Evolutionary conservation across 805 yeast species (phyloP), one percentile per base, ranked within the genome.

Genomic region (Cyberlindnera galapagoensis): DNA sequence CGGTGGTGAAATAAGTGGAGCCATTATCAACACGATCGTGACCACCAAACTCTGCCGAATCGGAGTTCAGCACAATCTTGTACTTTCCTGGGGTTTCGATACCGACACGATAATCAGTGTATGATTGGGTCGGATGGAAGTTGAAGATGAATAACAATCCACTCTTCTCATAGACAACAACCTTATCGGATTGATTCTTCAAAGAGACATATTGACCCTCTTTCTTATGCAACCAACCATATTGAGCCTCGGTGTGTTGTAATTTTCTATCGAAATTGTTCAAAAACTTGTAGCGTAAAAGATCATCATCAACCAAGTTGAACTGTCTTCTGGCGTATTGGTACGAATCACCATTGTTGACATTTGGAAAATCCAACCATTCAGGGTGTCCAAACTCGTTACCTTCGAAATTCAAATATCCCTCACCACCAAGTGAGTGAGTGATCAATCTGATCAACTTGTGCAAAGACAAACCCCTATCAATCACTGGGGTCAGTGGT

Each of bases 311-410:
- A 22, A 80, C 73, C 46, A 90, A 69, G 51, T 86, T 86, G 69
- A 88, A 92, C 59, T 90, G 98, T 50, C 98, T 75, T 53, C 97
- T 74, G 2, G 97, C 96, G 52, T 92, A 90, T 60, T 84, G 92
- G 60, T 83, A 90, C 13, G 92, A 80, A 55, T 86, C 87, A 18
- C 70, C 70, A 59, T 90, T 92, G 21, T 95, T 96, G 18, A 44
- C 80, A 50, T 96, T 76, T 10, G 98, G 97, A 69, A 90, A 92
- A 59, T 90, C 98, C 32, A 92, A 71, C 98, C 98, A 90, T 56
- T 90, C 98, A 4, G 97, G 98, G 51, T 90, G 98, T 12, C 98
- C 98, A 62, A 92, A 90, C 60, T 90, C 98, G 52, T 90, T 90
- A 36, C 98, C 97, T 65, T 90, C 97, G 56, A 90, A 90, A 56